These are phyloP conservation scores for Colletotrichum agaves DNA, from an alignment of 2,329 filamentous ascomycete genomes.

Conservation along the genomic window DNA sequence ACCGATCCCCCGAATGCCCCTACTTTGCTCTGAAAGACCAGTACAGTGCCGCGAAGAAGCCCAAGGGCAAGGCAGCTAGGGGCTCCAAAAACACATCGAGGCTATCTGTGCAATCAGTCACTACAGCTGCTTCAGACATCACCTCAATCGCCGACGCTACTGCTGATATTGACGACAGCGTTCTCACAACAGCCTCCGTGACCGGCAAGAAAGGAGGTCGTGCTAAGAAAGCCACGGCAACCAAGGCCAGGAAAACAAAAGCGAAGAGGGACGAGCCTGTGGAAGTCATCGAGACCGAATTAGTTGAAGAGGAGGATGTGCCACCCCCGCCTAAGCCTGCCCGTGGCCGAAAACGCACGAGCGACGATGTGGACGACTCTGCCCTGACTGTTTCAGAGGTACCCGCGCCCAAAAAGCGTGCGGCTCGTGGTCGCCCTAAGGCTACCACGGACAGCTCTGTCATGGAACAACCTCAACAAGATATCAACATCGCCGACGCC, in stretches of 20 bases:
- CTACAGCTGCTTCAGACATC: constrained; percentile 61
- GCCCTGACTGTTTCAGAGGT: constrained; percentile 54
- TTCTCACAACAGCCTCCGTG: constrained; percentile 69
- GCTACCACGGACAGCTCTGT: constrained; percentile 53
- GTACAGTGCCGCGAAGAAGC: constrained; percentile 66
- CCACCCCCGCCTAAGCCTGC: constrained; percentile 53
- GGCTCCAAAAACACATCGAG: constrained; percentile 75
- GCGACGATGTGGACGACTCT: constrained; percentile 66
- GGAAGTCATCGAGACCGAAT: constrained; percentile 51
- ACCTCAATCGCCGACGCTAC: constrained; percentile 59
- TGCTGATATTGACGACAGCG: constrained; percentile 66
- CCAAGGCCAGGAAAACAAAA: constrained; percentile 64
- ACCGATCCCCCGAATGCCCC: constrained; percentile 79
- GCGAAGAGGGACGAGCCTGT: constrained; percentile 64
- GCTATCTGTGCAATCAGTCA: constrained; percentile 67
- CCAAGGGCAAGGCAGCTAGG: constrained; percentile 64
- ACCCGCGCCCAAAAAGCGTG: constrained; percentile 69
- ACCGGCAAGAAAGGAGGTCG: constrained; percentile 62
- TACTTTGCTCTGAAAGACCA: constrained; percentile 80
- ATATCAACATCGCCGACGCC: constrained; percentile 54
- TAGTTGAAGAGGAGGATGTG: constrained; percentile 47
- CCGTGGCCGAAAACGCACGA: constrained; percentile 71
- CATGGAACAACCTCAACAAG: constrained; percentile 49
- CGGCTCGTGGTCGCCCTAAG: constrained; percentile 62
- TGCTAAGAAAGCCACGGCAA: constrained; percentile 64